Evolutionary conservation across 345 rosid species (phyloP), one percentile per base, ranked within the genome.

Genomic region (Brassica juncea): DNA sequence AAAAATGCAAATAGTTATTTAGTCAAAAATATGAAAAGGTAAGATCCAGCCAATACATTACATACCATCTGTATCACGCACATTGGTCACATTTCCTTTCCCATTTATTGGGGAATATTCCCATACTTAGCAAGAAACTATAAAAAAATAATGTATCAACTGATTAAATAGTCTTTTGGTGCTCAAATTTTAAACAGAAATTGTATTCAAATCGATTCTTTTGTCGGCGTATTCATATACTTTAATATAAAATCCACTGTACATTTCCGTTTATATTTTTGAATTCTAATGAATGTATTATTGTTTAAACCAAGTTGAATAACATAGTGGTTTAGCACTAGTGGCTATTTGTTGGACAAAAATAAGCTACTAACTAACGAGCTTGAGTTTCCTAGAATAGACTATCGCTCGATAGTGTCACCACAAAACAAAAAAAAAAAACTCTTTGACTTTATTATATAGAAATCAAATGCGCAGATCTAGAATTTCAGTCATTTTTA

Each of bases 31-130:
- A 49, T 54, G 59, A 6, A 72, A 78, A 66, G 82, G 55, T 57
- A 67, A 60, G 62, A 68, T 21, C 5, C 9, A 34, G 15, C 65
- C 57, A 47, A 34, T 35, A 35, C 44, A 68, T 60, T 42, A 67
- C 69, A 11, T 66, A 68, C 69, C 34, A 73, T 72, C 42, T 72
- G 77, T 59, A 34, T 1, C 65, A 71, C 42, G 42, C 70, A 34
- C 78, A 60, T 5, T 73, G 58, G 47, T 44, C 69, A 66, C 14
- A 21, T 64, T 28, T 27, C 12, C 5, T 72, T 72, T 66, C 54
- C 82, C 82, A 47, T 25, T 49, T 44, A 68, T 30, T 61, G 54
- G 70, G 78, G 82, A 68, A 79, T 79, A 73, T 73, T 60, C 82
- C 72, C 68, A 59, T 47, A 19, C 9, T 60, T 58, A 71, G 72